Conservation (phyloP, 2,329 filamentous ascomycete genomes). For the Cladosporium sp. region DNA sequence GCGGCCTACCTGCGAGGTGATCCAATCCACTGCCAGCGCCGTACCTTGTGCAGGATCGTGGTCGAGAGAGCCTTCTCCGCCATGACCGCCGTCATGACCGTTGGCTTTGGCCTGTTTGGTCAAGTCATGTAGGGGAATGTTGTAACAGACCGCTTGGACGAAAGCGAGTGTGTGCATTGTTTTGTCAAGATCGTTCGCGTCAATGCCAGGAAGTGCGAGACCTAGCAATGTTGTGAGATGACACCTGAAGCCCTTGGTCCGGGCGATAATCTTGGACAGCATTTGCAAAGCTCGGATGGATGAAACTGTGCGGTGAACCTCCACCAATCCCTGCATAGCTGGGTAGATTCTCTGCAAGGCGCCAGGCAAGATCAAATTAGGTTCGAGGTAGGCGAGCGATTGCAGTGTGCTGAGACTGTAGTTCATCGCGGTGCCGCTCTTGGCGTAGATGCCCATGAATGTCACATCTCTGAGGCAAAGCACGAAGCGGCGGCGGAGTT, state of each 20-base stretch:
- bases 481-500: constrained; percentile 87
- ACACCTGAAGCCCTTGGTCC: constrained; percentile 93
- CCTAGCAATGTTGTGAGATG: constrained; percentile 94
- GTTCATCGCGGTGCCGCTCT: constrained; percentile 87
- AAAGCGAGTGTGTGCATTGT: constrained; percentile 92
- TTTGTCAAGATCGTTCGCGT: constrained; percentile 96
- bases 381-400: constrained; percentile 85
- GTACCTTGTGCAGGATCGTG: constrained; percentile 49
- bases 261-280: constrained; percentile 85
- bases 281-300: constrained; percentile 90
- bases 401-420: constrained; percentile 90
- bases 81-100: constrained; percentile 49
- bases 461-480: constrained; percentile 85
- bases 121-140: constrained; percentile 86
- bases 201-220: constrained; percentile 88
- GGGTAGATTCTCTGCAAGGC: constrained; percentile 95
- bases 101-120: constrained; percentile 53
- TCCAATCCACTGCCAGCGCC: constrained; percentile 81
- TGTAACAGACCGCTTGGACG: constrained; percentile 93
- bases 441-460: constrained; percentile 98
- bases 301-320: constrained; percentile 94
- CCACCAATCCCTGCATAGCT: constrained; percentile 91
- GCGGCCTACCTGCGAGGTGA: constrained; percentile 88
- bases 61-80: constrained; percentile 58
- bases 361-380: constrained; percentile 85